Evolutionary conservation across 2,329 filamentous ascomycete species (phyloP).

Genomic region (Fusarium sp.): DNA sequence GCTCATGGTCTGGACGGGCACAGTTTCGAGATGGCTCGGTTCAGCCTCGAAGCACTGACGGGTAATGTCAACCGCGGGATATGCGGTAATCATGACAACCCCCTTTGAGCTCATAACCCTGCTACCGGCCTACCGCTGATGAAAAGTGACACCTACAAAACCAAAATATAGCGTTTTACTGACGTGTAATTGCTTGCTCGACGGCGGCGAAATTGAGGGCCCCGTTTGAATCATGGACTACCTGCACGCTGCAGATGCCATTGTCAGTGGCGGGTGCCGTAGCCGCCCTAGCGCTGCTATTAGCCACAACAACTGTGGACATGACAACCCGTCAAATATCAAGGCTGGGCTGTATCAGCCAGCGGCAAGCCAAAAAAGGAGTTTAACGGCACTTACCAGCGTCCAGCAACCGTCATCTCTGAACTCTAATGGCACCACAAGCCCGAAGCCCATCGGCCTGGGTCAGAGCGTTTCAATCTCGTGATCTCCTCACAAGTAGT

Average conservation of each 20-base stretch:
- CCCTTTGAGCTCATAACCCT: constrained; percentile 1
- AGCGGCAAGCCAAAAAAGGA: constrained; percentile 33
- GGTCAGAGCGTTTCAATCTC: constrained; percentile 47
- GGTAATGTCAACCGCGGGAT: not conserved
- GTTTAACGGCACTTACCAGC: constrained; percentile 33
- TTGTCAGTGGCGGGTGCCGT: constrained; percentile 47
- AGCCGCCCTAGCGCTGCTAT: constrained; percentile 47
- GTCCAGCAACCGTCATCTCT: constrained; percentile 38
- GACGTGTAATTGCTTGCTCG: constrained; percentile 40
- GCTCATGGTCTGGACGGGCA: constrained; percentile 6
- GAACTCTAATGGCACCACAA: constrained; percentile 44
- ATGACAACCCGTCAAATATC: constrained; percentile 47
- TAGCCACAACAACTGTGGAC: constrained; percentile 44
- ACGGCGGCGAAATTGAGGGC: constrained; percentile 40
- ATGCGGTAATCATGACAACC: not conserved
- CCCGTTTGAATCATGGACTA: constrained; percentile 40
- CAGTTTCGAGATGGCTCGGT: constrained; percentile 14
- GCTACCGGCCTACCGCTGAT: not conserved
- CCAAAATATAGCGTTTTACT: constrained; percentile 30
- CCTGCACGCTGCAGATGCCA: constrained; percentile 43
- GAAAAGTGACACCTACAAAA: constrained; percentile 14
- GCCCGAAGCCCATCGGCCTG: constrained; percentile 47
- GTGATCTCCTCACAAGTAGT: constrained; percentile 42
- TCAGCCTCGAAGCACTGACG: constrained; percentile 22
- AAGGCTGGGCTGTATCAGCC: constrained; percentile 31